Percentiles rank a stretch among this genome's conserved stretches.
These are phyloP conservation scores for Aspergillus chevalieri DNA, from an alignment of 2,329 filamentous ascomycete species.

Conservation along the genomic window DNA sequence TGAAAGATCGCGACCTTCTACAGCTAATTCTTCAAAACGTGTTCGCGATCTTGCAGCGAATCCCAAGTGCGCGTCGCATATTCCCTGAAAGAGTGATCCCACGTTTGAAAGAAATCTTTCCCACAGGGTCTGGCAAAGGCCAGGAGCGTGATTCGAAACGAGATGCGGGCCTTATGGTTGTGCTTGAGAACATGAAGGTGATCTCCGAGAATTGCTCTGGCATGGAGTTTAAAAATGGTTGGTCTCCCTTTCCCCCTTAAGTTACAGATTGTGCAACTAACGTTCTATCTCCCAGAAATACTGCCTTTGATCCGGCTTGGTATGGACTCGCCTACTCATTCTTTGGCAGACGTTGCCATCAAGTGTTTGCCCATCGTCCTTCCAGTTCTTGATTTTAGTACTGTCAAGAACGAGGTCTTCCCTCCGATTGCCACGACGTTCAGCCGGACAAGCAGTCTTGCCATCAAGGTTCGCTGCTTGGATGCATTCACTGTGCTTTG, in stretches of 20 bases:
- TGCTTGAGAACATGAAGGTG: constrained; percentile 73
- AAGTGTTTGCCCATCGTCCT: constrained; percentile 72
- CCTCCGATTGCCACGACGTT: constrained; percentile 87
- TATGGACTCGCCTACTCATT: constrained; percentile 82
- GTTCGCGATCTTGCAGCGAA: constrained; percentile 76
- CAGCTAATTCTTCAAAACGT: constrained; percentile 83
- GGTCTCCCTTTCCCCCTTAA: constrained; percentile 22
- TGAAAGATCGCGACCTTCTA: constrained; percentile 84
- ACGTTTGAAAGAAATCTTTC: constrained; percentile 74
- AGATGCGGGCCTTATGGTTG: constrained; percentile 85
- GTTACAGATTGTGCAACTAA: constrained; percentile 16
- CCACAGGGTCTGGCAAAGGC: constrained; percentile 46
- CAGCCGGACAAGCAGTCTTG: constrained; percentile 83
- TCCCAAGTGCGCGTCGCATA: constrained; percentile 69
- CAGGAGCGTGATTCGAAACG: constrained; percentile 72
- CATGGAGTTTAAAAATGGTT: constrained; percentile 90
- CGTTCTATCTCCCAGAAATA: constrained; percentile 56
- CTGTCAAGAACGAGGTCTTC: constrained; percentile 94
- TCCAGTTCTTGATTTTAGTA: constrained; percentile 87
- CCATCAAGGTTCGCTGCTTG: constrained; percentile 87
- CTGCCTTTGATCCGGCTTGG: constrained; percentile 78
- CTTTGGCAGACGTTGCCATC: constrained; percentile 78
- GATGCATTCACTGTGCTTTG: constrained; percentile 88
- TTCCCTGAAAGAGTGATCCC: constrained; percentile 87
- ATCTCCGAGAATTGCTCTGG: constrained; percentile 77